These are phyloP conservation scores for Aureobasidium sp. DNA, from an alignment of 2,329 filamentous ascomycete species.

Conservation along the genomic window DNA sequence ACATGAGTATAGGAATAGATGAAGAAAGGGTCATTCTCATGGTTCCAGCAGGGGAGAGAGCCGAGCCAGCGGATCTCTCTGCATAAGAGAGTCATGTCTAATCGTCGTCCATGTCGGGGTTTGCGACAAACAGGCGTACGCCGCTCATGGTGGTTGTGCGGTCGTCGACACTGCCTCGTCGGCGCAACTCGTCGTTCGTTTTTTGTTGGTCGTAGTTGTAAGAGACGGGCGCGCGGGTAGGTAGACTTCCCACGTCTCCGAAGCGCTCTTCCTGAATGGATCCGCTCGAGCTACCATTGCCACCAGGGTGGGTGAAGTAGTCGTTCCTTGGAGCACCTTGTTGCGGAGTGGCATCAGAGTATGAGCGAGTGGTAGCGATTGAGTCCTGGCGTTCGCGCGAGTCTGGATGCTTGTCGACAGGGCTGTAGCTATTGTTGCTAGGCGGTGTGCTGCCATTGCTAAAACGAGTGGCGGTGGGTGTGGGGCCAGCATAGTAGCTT, in stretches of 20 bases:
- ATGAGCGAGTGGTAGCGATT: not conserved
- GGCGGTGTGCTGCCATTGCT: conserved; percentile 50
- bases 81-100: not conserved
- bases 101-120: conserved; percentile 55
- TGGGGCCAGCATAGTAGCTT: conserved; percentile 24
- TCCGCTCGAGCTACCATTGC: conserved; percentile 35
- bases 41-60: not conserved
- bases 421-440: conserved; percentile 32
- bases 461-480: conserved; percentile 30
- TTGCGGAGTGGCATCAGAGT: conserved; percentile 42
- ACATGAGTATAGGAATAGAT: not conserved
- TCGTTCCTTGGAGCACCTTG: conserved; percentile 26
- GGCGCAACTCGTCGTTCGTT: conserved; percentile 63
- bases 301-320: conserved; percentile 38
- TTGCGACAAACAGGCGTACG: conserved; percentile 74
- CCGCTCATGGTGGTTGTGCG: conserved; percentile 64
- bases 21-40: conserved; percentile 2
- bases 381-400: conserved; percentile 11
- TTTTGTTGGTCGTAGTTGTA: conserved; percentile 35
- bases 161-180: conserved; percentile 78
- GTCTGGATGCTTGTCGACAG: conserved; percentile 22
- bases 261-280: conserved; percentile 42
- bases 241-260: conserved; percentile 48
- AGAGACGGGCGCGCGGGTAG: conserved; percentile 25
- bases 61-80: conserved; percentile 7